Evolutionary conservation across 148 eudicot species (phyloP).

Genomic region (Nyssa sinensis): DNA sequence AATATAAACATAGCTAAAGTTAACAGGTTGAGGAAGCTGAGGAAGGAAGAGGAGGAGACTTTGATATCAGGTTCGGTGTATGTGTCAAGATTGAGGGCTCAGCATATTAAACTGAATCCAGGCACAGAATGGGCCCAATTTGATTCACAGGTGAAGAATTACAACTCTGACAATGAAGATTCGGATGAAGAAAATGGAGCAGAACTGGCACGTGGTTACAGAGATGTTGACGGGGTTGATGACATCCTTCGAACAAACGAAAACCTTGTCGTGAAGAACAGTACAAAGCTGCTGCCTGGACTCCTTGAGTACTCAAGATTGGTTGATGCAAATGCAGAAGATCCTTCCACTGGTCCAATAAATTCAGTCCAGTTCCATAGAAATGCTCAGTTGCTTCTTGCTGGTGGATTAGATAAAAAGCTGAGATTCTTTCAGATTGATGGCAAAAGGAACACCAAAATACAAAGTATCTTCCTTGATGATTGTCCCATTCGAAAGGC

Average conservation of each 20-base stretch:
- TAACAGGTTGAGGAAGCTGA: conserved; percentile 70
- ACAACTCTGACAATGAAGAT: conserved; percentile 71
- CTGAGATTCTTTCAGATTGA: conserved; percentile 84
- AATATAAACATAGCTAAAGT: conserved; percentile 66
- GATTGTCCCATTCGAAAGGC: conserved; percentile 83
- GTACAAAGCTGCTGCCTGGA: conserved; percentile 67
- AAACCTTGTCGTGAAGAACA: conserved; percentile 71
- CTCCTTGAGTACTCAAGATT: conserved; percentile 66
- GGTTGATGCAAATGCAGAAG: conserved; percentile 72
- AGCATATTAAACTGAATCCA: conserved; percentile 72
- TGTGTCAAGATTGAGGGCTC: conserved; percentile 79
- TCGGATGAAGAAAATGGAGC: conserved; percentile 51
- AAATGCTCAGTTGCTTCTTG: conserved; percentile 81
- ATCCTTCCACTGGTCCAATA: conserved; percentile 53
- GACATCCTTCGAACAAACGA: conserved; percentile 61
- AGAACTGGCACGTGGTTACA: conserved; percentile 37
- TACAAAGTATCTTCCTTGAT: conserved; percentile 73
- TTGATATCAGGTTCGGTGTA: conserved; percentile 69
- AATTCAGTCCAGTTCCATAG: conserved; percentile 88
- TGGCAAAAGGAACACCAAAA: conserved; percentile 76
- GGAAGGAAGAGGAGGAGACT: conserved; percentile 85
- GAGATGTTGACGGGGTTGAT: conserved; percentile 30
- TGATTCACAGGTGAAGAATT: conserved; percentile 35
- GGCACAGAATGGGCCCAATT: conserved; percentile 85
- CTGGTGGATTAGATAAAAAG: conserved; percentile 71